A percentile compares a stretch with the other conserved stretches of the same genome.
Conservation (phyloP, 2,329 filamentous ascomycete species). For the Fusarium sp. region DNA sequence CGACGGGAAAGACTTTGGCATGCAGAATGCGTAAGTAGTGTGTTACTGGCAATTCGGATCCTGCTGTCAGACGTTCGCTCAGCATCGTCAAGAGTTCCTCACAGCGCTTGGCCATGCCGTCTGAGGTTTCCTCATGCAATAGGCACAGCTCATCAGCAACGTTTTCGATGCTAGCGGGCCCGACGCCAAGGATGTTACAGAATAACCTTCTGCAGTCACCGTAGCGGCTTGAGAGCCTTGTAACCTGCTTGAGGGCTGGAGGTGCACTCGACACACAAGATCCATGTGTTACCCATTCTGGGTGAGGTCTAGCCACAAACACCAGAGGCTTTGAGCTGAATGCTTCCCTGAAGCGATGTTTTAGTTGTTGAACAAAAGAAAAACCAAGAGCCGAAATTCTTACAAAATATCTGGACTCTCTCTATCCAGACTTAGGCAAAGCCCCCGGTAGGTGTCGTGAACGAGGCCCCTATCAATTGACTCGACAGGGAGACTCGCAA, state of each 20-base stretch:
- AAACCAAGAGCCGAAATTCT: too few relatives aligned
- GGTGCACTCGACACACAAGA: neutral
- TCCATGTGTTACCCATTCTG: neutral
- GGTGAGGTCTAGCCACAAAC: neutral
- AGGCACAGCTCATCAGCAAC: neutral
- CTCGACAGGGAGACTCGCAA: neutral
- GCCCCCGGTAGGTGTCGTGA: neutral
- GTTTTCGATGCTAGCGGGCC: neutral
- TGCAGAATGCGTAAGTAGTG: neutral
- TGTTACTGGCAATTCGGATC: neutral
- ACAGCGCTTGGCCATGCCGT: neutral
- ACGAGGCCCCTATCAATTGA: neutral
- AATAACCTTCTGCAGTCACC: neutral
- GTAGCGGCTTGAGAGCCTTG: neutral
- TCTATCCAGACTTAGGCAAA: too few relatives aligned
- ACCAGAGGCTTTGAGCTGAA: neutral
- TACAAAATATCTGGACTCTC: too few relatives aligned
- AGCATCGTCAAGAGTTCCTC: neutral
- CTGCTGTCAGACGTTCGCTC: neutral
- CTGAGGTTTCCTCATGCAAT: neutral
- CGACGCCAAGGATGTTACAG: neutral
- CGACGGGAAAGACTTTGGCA: neutral
- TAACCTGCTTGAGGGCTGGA: neutral
- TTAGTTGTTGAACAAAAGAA: too few relatives aligned
- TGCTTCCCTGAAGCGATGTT: neutral